Evolutionary conservation across 495 filamentous ascomycete genomes (phyloP).

Genomic region (Penicillium canariense): DNA sequence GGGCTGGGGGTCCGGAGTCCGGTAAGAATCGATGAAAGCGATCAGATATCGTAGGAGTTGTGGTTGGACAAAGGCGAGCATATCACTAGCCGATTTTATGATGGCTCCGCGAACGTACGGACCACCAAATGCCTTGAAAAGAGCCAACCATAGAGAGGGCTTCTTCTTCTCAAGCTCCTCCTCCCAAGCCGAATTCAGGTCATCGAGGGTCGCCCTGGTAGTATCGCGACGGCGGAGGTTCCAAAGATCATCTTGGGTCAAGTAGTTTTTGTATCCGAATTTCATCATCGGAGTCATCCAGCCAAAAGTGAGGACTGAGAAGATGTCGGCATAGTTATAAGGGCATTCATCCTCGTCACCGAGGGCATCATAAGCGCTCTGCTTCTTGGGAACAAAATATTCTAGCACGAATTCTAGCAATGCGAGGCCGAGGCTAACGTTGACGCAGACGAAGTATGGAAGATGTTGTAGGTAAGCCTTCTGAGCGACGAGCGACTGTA

Average conservation of each 20-base stretch:
- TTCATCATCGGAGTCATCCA: slow-evolving; percentile 99
- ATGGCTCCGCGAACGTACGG: slow-evolving; percentile 76
- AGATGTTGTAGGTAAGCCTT: slow-evolving; percentile 61
- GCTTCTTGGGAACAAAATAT: slow-evolving; percentile 86
- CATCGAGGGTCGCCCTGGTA: slow-evolving; percentile 62
- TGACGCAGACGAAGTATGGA: slow-evolving; percentile 77
- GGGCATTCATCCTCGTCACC: slow-evolving; percentile 93
- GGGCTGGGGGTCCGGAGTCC: slow-evolving; percentile 63
- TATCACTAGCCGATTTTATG: slow-evolving; percentile 84
- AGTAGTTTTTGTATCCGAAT: slow-evolving; percentile 83
- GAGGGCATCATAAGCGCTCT: slow-evolving; percentile 77
- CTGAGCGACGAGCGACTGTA: slow-evolving; percentile 82
- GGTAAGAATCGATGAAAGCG: slow-evolving; percentile 80
- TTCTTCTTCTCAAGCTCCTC: slow-evolving; percentile 69
- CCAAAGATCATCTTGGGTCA: slow-evolving; percentile 98
- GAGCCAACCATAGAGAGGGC: slow-evolving; percentile 88
- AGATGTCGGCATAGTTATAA: slow-evolving; percentile 89
- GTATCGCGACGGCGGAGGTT: slow-evolving; percentile 79
- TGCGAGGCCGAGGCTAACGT: slow-evolving; percentile 69
- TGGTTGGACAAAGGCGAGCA: slow-evolving; percentile 83
- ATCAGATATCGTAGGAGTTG: slow-evolving; percentile 87
- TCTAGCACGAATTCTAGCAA: slow-evolving; percentile 77
- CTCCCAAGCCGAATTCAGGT: slow-evolving; percentile 75
- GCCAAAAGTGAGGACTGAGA: slow-evolving; percentile 89
- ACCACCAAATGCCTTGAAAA: slow-evolving; percentile 80